Percentiles rank a stretch among this genome's conserved stretches.
These are phyloP conservation scores for Lichtheimia hyalospora DNA, from an alignment of 371 early-diverging fungal species.

Conservation along the genomic window DNA sequence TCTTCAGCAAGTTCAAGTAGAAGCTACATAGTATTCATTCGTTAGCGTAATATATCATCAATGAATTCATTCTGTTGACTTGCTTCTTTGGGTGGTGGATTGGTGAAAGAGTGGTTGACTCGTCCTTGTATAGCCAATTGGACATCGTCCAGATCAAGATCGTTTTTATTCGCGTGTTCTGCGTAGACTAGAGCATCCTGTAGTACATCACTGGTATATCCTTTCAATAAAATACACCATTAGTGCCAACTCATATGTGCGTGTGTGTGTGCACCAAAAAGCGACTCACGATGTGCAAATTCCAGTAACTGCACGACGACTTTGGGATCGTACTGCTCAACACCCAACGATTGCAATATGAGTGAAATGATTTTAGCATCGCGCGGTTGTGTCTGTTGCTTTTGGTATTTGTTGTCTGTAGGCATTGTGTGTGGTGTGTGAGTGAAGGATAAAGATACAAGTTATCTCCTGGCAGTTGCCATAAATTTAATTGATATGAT, in stretches of 20 bases:
- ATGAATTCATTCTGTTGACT: not conserved
- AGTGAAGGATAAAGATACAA: too few relatives aligned
- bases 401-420: conserved; percentile 14
- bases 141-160: conserved; percentile 90
- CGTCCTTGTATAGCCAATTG: conserved; percentile 92
- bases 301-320: conserved; percentile 97
- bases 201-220: conserved; percentile 93
- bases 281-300: conserved; percentile 79
- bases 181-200: conserved; percentile 94
- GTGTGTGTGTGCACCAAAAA: too few relatives aligned
- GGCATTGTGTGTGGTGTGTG: conserved; percentile 9
- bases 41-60: too few relatives aligned
- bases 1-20: conserved; percentile 83
- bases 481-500: too few relatives aligned
- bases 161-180: conserved; percentile 87
- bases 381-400: conserved; percentile 59
- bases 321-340: conserved; percentile 96
- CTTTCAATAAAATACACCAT: conserved; percentile 39
- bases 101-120: conserved; percentile 87
- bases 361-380: conserved; percentile 94
- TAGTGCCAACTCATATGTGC: too few relatives aligned
- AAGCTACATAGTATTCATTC: conserved; percentile 50
- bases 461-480: too few relatives aligned
- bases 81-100: conserved; percentile 90
- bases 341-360: conserved; percentile 88